These are phyloP conservation scores for Colletotrichum trifolii DNA, from an alignment of 2,329 filamentous ascomycete genomes.

Conservation along the genomic window DNA sequence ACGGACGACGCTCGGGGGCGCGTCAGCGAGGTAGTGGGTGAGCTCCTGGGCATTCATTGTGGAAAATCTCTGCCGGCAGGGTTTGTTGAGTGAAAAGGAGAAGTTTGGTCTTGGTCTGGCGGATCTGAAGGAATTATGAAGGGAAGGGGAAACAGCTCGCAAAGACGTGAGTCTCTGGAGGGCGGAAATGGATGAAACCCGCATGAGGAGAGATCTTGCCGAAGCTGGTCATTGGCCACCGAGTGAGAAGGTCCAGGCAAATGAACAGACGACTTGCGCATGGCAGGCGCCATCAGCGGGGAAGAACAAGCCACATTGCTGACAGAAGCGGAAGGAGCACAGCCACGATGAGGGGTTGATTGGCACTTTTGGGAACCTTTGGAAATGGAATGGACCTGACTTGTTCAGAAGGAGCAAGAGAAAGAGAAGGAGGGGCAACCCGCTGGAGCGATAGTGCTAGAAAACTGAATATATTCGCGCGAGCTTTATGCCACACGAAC, in stretches of 20 bases:
- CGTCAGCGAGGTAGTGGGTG: conserved; percentile 88
- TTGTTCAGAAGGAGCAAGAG: conserved; percentile 18
- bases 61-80: conserved; percentile 39
- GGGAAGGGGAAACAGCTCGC: conserved; percentile 26
- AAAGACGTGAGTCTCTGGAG: conserved; percentile 48
- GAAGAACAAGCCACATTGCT: conserved; percentile 1
- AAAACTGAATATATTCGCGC: conserved; percentile 4
- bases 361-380: conserved; percentile 31
- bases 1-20: conserved; percentile 86
- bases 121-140: conserved; percentile 22
- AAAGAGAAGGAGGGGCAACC: conserved; percentile 21
- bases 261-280: conserved; percentile 27
- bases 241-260: conserved; percentile 31
- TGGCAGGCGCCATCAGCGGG: background rate
- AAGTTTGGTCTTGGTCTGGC: conserved; percentile 16
- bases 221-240: conserved; percentile 32
- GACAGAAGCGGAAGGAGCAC: conserved; percentile 6
- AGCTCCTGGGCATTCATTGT: conserved; percentile 71
- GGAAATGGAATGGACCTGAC: conserved; percentile 16
- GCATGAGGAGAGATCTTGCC: conserved; percentile 36
- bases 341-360: conserved; percentile 31
- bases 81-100: conserved; percentile 12
- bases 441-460: background rate
- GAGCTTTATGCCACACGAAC: background rate
- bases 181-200: conserved; percentile 48